A percentile compares a stretch with the other conserved stretches of the same genome.
phyloP scores from a whole-genome alignment of 805 yeast genomes.

The Pichia deserticola region DNA sequence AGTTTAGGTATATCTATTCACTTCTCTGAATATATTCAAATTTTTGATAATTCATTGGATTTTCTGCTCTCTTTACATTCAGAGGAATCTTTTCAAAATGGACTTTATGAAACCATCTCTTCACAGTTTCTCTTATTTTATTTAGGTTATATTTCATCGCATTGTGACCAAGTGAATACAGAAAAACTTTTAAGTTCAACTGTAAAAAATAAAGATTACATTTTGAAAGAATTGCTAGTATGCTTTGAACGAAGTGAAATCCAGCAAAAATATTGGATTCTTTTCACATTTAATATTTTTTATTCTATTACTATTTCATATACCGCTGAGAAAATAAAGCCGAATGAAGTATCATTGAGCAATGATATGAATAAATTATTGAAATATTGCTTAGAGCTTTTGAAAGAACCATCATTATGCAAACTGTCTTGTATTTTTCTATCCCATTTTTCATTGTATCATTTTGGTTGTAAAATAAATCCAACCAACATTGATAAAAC shows the following conservation, averaged over 20 bases:
- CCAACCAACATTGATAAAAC: conserved; percentile 29
- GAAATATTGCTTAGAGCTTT: conserved; percentile 27
- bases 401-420: conserved; percentile 27
- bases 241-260: conserved; percentile 17
- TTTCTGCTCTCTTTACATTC: conserved; percentile 20
- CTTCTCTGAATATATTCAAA: conserved; percentile 10
- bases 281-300: neutral
- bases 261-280: conserved; percentile 20
- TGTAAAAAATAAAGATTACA: neutral
- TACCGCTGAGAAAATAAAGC: neutral
- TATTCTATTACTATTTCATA: neutral
- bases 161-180: neutral
- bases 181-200: neutral
- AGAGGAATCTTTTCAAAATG: conserved; percentile 10
- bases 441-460: conserved; percentile 7
- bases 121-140: conserved; percentile 26
- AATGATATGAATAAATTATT: neutral
- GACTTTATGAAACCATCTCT: neutral
- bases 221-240: conserved; percentile 11
- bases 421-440: conserved; percentile 30
- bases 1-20: conserved; percentile 12
- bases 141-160: conserved; percentile 10
- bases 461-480: neutral
- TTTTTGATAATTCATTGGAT: conserved; percentile 10
- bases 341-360: neutral